Evolutionary conservation across 1,139 yeast genomes (phyloP).

Genomic region (Eremothecium sinecaudum): DNA sequence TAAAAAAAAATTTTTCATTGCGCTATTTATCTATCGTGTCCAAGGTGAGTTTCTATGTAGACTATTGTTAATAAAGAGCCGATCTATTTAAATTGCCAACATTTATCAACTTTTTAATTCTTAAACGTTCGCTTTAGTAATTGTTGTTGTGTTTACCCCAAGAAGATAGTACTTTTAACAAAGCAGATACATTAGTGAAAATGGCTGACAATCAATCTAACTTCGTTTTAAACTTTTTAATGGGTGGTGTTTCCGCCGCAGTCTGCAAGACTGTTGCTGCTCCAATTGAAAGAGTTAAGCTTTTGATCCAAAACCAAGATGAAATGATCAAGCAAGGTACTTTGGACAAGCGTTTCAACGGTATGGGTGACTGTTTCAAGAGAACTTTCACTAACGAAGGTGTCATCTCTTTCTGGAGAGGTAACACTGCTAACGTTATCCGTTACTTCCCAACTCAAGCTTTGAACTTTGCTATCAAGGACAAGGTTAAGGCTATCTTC

Average conservation of each 20-base stretch:
- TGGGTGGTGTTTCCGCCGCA: slow-evolving; percentile 85
- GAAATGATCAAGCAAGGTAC: slow-evolving; percentile 79
- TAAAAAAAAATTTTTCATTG: too few relatives aligned
- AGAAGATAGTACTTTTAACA: too few relatives aligned
- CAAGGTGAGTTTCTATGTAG: too few relatives aligned
- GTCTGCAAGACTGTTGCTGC: slow-evolving; percentile 79
- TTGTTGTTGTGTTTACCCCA: too few relatives aligned
- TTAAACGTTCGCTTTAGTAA: too few relatives aligned
- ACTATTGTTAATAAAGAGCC: too few relatives aligned
- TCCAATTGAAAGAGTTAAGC: slow-evolving; percentile 75
- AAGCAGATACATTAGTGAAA: too few relatives aligned
- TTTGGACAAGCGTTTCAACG: slow-evolving; percentile 54
- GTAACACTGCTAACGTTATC: slow-evolving; percentile 75
- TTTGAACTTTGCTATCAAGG: slow-evolving; percentile 76
- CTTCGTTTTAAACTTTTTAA: slow-evolving; percentile 51
- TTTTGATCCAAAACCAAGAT: slow-evolving; percentile 73
- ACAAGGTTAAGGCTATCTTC: slow-evolving; percentile 68
- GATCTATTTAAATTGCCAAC: too few relatives aligned
- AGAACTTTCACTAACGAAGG: slow-evolving; percentile 70
- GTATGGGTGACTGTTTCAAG: slow-evolving; percentile 62
- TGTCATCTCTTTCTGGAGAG: slow-evolving; percentile 67
- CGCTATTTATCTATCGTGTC: too few relatives aligned
- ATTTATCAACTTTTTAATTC: too few relatives aligned
- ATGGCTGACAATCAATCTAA: slow-evolving; percentile 15
- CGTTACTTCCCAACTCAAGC: slow-evolving; percentile 84